Base-by-base conservation (phyloP, 2,329 filamentous ascomycete genomes). In the Magnaporthiopsis incrustans region DNA sequence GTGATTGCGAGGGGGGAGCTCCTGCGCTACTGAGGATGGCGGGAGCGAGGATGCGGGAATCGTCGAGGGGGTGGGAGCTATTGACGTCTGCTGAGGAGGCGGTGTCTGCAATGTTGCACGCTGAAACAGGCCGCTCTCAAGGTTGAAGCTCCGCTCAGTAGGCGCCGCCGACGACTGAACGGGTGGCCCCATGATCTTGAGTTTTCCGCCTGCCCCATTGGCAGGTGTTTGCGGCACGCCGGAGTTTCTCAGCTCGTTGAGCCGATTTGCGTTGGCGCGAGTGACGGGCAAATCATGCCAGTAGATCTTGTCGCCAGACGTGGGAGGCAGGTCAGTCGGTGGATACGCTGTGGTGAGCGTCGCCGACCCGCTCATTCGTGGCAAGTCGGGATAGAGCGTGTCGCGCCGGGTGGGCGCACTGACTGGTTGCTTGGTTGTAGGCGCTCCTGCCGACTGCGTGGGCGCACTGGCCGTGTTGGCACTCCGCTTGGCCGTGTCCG, bases 91-190 rank as follows among this genome's bases (percentile, higher is more conserved):
- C 15, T 25, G 26, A 32, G 35, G 30, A 33, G 38, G 44, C 22
- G 62, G 62, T 30, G 62, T 63, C 26, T 57, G 35, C 18, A 63
- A 14, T 14, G 33, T 59, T 30, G 62, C 56, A n/a, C 38, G 15
- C 25, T 58, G 56, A 33, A 30, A 63, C 10, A 63, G 38, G 33
- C 58, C n/a, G 27, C 62, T 63, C 50, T 63, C 62, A 14, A 58
- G 35, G 57, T 63, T 63, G 62, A 59, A 63, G 35, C 62, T 63
- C 11, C 57, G 57, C 25, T 63, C 62, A 44, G 62, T 59, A n/a
- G 56, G 32, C 26, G 57, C 57, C 18, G 27, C 62, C 1, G 62
- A 63, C 10, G 62, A 59, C 33, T 50, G 56, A 44, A 32, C 60
- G 18, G 18, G 25, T 7, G 60, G 38, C 6, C 44, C 44, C 44